A percentile compares a stretch with the other conserved stretches of the same genome.
Evolutionary conservation across 169 alveolate species (phyloP).

Genomic region (Toxoplasma gondii): DNA sequence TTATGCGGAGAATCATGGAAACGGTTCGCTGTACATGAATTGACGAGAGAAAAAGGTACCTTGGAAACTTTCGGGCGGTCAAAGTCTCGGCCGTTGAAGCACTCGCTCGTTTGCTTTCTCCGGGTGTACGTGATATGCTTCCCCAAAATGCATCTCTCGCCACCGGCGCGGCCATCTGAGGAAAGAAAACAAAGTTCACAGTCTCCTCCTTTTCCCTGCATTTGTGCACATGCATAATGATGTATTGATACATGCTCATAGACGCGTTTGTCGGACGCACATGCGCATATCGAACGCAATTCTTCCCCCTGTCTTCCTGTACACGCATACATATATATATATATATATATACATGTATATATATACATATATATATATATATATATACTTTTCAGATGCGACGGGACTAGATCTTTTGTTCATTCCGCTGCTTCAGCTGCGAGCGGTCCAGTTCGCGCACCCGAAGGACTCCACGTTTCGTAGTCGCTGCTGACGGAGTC

Average conservation of each 20-base stretch:
- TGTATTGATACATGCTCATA: neutral
- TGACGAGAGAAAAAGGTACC: too few relatives aligned
- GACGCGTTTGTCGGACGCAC: too few relatives aligned
- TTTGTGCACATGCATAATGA: neutral
- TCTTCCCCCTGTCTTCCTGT: too few relatives aligned
- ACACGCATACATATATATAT: neutral
- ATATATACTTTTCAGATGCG: too few relatives aligned
- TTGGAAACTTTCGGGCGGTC: conserved; percentile 88
- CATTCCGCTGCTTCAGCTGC: too few relatives aligned
- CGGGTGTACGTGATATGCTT: conserved; percentile 92
- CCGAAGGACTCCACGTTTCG: conserved; percentile 93
- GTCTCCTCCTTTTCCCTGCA: too few relatives aligned
- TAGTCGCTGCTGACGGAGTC: conserved; percentile 95
- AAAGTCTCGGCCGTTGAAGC: conserved; percentile 97
- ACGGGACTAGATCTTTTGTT: too few relatives aligned
- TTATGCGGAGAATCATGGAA: too few relatives aligned
- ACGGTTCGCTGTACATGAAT: too few relatives aligned
- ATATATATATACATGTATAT: neutral
- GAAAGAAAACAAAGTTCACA: neutral
- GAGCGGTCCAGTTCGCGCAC: neutral
- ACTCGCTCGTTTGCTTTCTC: conserved; percentile 94
- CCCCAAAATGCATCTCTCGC: conserved; percentile 51
- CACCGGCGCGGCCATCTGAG: conserved; percentile 48
- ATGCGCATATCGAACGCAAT: too few relatives aligned
- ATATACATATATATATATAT: neutral